phyloP scores from a whole-genome alignment of 2,329 filamentous ascomycete genomes.

The Claviceps monticola region DNA sequence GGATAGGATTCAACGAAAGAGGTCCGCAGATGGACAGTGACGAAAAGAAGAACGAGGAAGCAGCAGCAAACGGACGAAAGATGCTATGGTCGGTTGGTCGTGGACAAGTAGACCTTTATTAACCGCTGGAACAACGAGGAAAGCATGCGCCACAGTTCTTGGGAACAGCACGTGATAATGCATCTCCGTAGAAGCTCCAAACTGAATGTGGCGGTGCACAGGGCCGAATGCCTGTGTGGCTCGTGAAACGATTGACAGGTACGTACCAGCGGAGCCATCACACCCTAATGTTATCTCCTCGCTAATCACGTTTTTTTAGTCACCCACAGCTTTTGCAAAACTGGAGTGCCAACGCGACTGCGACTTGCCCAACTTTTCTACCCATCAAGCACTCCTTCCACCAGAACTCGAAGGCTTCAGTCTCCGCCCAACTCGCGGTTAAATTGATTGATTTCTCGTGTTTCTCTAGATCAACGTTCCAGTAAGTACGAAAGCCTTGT shows the following conservation, averaged over 20 bases:
- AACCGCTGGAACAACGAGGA: neutral
- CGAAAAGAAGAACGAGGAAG: neutral
- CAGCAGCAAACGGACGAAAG: neutral
- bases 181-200: neutral
- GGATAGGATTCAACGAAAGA: neutral
- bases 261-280: neutral
- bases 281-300: conserved; percentile 14
- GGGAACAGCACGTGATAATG: neutral
- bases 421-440: conserved; percentile 97
- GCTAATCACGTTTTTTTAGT: conserved; percentile 16
- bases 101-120: neutral
- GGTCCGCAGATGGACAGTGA: neutral
- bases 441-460: conserved; percentile 99
- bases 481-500: conserved; percentile 19
- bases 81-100: neutral
- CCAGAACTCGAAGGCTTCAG: conserved; percentile 91
- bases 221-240: neutral
- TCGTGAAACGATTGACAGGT: neutral
- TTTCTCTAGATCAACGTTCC: conserved; percentile 34
- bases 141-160: conserved; percentile 2
- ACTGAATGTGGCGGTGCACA: conserved; percentile 5
- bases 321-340: conserved; percentile 21
- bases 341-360: conserved; percentile 13
- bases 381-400: conserved; percentile 17
- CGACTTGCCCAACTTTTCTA: conserved; percentile 15